Evolutionary conservation across 2,329 filamentous ascomycete species (phyloP).

Genomic region (Aquanectria penicillioides): DNA sequence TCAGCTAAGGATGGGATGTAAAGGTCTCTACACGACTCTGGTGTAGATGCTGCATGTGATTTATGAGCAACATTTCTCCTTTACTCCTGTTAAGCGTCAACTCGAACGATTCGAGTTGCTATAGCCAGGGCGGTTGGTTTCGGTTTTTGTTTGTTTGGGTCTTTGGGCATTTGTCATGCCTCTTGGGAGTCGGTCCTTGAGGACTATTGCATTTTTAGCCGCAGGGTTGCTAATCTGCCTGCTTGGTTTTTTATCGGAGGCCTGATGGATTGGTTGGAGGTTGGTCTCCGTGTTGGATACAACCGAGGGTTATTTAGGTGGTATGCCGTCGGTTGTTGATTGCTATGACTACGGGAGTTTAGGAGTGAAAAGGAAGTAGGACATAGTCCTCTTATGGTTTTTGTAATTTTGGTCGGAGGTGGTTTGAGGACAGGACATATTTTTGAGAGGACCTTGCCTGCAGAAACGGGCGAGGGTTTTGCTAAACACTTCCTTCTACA

Average conservation of each 20-base stretch:
- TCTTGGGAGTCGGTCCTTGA: neutral
- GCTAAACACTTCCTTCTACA: slow-evolving; percentile 10
- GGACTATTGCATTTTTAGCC: neutral
- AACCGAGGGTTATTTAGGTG: neutral
- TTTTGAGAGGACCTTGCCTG: slow-evolving; percentile 1
- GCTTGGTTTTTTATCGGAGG: neutral
- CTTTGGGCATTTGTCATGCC: slow-evolving; percentile 1
- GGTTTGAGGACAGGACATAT: slow-evolving; percentile 8
- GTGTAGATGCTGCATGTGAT: neutral
- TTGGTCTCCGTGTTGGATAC: slow-evolving; percentile 12
- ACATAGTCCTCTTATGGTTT: slow-evolving; percentile 8
- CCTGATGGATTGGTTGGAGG: neutral
- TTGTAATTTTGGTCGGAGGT: slow-evolving; percentile 16
- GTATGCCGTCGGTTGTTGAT: neutral
- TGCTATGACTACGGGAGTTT: slow-evolving; percentile 13
- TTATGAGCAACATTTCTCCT: neutral
- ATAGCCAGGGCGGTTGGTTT: neutral
- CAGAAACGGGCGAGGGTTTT: slow-evolving; percentile 3
- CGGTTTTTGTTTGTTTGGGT: neutral
- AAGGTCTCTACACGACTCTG: neutral
- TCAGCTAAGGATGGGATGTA: slow-evolving; percentile 42
- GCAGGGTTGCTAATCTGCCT: neutral
- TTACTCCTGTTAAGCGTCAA: neutral
- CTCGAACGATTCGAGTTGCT: neutral
- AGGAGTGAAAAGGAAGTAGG: slow-evolving; percentile 16